Base-by-base conservation (phyloP, 345 rosid genomes). In the Eucalyptus sp. region DNA sequence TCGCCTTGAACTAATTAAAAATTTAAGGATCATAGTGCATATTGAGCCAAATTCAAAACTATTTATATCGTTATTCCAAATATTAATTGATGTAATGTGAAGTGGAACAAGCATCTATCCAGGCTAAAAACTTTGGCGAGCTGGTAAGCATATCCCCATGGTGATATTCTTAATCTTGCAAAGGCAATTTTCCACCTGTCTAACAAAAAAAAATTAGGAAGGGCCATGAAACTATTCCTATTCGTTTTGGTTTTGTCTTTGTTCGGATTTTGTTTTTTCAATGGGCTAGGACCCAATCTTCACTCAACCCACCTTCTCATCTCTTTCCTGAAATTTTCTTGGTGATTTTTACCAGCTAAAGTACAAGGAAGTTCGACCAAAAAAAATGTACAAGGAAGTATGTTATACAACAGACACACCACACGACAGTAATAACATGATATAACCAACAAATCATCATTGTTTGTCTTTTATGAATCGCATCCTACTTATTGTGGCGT, bases 401-500 rank as follows among this genome's bases (percentile, higher is more conserved):
- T 16, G 3, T 31, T 66, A 4, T 16, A 66, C 2, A 22, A 66
- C 2, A 0, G 0, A 31, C 10, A 31, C 11, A 66, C 12, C 79
- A 16, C 6, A 8, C 4, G 0, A 62, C 12, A 27, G 8, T 62
- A 27, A 11, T 62, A 29, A 62, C 8, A 62, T 17, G 44, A 17
- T 68, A 68, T 37, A 76, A 76, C 7, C 6, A 7, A 37, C 27
- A 12, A 37, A 20, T 37, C 15, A 76, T 76, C 27, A 17, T 5
- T 0, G 0, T 16, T 0, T 0, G 0, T 68, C 4, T 68, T 0
- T 16, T 33, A 76, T 5, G 14, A 5, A 76, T 1, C 8, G 0
- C 15, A 10, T 20, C 27, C 1, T 41, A 20, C 7, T 76, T 37
- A 4, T 37, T 5, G 0, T 0, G 2, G 0, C 10, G 3, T 10